Evolutionary conservation across 306 rosid genomes (phyloP).

Genomic region (Cyamopsis tetragonoloba): DNA sequence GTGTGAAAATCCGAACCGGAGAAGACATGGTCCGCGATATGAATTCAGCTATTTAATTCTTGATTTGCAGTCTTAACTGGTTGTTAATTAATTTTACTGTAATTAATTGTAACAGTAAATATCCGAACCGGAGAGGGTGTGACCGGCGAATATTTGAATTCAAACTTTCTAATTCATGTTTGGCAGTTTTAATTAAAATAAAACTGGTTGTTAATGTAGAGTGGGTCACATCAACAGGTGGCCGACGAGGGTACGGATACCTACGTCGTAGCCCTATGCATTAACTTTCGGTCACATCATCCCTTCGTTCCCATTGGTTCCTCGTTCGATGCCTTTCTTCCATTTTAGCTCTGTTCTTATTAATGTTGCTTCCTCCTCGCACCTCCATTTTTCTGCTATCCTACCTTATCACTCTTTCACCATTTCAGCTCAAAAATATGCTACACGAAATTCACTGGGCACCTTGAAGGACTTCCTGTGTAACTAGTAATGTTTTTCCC

Average conservation of each 20-base stretch:
- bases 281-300: constrained; percentile 45
- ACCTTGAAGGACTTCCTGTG: background rate
- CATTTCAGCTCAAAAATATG: constrained; percentile 16
- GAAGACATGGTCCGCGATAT: background rate
- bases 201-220: constrained; percentile 44
- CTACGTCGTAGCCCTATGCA: constrained; percentile 33
- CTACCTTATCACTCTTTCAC: constrained; percentile 22
- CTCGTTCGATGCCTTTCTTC: background rate
- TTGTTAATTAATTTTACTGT: too few relatives aligned
- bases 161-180: background rate
- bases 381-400: constrained; percentile 8
- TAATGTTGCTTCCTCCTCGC: background rate
- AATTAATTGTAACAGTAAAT: background rate
- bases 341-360: background rate
- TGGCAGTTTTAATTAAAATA: constrained; percentile 36
- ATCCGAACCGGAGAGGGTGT: background rate
- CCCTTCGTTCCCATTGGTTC: constrained; percentile 16
- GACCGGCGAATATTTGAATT: background rate
- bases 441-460: background rate
- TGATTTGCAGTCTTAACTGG: constrained; percentile 38
- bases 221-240: constrained; percentile 65
- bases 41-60: background rate
- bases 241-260: constrained; percentile 34
- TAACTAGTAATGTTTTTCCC: background rate
- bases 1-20: background rate